These are phyloP conservation scores for Taphrina populina DNA, from an alignment of 1,139 yeast species.

Conservation along the genomic window DNA sequence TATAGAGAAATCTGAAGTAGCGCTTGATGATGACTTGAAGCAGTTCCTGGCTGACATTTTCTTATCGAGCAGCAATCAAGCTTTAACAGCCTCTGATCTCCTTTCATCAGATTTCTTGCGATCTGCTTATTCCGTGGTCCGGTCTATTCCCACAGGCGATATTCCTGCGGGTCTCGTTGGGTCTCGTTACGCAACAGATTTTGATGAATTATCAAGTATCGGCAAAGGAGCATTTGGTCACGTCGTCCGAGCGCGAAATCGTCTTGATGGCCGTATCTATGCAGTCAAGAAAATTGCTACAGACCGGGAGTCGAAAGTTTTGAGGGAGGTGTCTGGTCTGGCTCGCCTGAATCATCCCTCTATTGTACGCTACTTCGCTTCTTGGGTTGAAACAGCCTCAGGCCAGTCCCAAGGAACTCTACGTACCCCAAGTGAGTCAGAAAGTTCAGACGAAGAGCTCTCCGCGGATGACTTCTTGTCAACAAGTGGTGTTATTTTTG, in stretches of 20 bases:
- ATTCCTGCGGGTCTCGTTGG: constrained; percentile 36
- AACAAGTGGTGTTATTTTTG: constrained; percentile 13
- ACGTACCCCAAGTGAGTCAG: no score
- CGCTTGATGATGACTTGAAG: constrained; percentile 44
- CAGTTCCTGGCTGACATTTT: constrained; percentile 70
- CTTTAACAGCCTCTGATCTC: constrained; percentile 80
- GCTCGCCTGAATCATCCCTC: constrained; percentile 92
- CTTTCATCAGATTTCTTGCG: constrained; percentile 79
- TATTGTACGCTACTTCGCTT: constrained; percentile 92
- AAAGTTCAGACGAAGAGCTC: no score
- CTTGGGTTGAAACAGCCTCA: constrained; percentile 94
- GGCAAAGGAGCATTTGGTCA: constrained; percentile 98
- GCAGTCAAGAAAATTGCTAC: constrained; percentile 76
- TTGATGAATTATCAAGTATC: constrained; percentile 87
- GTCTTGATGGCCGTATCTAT: constrained; percentile 89
- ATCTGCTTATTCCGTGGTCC: neutral
- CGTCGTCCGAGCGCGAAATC: constrained; percentile 86
- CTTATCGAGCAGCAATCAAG: constrained; percentile 62
- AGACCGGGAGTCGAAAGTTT: constrained; percentile 48
- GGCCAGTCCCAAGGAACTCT: neutral
- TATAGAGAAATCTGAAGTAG: neutral
- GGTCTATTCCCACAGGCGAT: neutral
- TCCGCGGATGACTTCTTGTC: constrained; percentile 43
- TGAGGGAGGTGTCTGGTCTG: constrained; percentile 86
- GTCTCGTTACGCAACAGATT: constrained; percentile 74